Evolutionary conservation across 768 basidiomycete species (phyloP), one percentile per base, ranked within the genome.

Genomic region (Hypsizygus marmoreus): DNA sequence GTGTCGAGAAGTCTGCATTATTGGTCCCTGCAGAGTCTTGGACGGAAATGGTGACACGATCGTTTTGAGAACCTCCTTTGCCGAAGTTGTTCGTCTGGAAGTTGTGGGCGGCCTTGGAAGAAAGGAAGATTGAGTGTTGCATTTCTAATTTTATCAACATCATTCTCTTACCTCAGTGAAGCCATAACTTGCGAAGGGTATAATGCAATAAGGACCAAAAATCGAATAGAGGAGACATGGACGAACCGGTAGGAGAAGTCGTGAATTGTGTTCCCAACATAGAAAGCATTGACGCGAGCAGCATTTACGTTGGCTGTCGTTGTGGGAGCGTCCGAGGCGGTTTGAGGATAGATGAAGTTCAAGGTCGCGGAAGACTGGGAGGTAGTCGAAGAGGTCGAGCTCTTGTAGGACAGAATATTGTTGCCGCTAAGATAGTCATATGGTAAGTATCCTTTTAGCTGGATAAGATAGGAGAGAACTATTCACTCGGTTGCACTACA

Each of bases 241-340:
- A 75, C 76, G 45, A 73, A 70, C 47, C 65, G 59, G 59, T 79
- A 74, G 16, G 59, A 49, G 34, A 65, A 45, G 56, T 84, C 81
- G 60, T 85, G 81, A 49, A 80, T 67, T 40, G 70, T 68, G 69
- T 85, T 86, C 58, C 75, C 74, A 31, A 82, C 61, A 63, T 80
- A 85, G 67, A 84, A 84, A 13, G 68, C 68, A 50, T 77, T 77
- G 6, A 74, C 73, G 16, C 74, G 66, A 1, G 80, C 80, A 23
- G 80, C 74, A 42, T 79, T 70, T 37, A 77, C 49, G 60, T 81
- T 79, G 40, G 43, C 70, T 3, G 51, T 42, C 45, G 59, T 65
- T 33, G 62, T 75, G 20, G 71, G 81, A 3, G 62, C 62, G 5
- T 47, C 40, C 11, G 47, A 60, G 24, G 67, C 51, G 56, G 67